A percentile compares a stretch with the other conserved stretches of the same genome.
phyloP scores from a whole-genome alignment of 2,329 filamentous ascomycete species.

The Diplocarpon rosae region DNA sequence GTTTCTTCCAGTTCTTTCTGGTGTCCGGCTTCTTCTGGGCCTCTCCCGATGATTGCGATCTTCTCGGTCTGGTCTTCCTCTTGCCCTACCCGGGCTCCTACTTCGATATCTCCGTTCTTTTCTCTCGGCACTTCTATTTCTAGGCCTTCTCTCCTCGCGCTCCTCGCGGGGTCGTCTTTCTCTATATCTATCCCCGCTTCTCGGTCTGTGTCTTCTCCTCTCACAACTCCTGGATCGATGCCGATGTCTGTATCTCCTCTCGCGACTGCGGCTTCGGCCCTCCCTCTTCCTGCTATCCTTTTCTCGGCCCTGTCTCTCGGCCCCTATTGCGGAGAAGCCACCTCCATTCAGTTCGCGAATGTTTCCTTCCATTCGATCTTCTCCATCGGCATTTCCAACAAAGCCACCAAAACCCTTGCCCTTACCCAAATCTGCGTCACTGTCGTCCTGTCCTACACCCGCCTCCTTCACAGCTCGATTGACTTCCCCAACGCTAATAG shows the following conservation, averaged over 20 bases:
- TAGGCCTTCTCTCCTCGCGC: slow-evolving; percentile 16
- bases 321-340: slow-evolving; percentile 11
- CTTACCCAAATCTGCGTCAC: slow-evolving; percentile 22
- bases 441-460: slow-evolving; percentile 31
- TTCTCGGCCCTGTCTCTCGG: slow-evolving; percentile 5
- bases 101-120: slow-evolving; percentile 21
- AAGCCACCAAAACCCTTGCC: slow-evolving; percentile 25
- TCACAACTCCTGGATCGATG: slow-evolving; percentile 24
- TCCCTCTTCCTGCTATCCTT: slow-evolving; percentile 9
- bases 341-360: slow-evolving; percentile 11
- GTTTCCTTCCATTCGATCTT: slow-evolving; percentile 8
- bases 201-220: slow-evolving; percentile 18
- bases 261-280: slow-evolving; percentile 26
- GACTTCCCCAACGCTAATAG: slow-evolving; percentile 54
- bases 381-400: slow-evolving; percentile 20
- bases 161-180: slow-evolving; percentile 17
- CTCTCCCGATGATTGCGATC: slow-evolving; percentile 12
- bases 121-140: slow-evolving; percentile 22
- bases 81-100: slow-evolving; percentile 24
- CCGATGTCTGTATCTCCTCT: slow-evolving; percentile 23
- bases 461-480: slow-evolving; percentile 40
- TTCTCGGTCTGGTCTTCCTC: slow-evolving; percentile 20
- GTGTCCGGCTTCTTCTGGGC: slow-evolving; percentile 11
- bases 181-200: slow-evolving; percentile 20
- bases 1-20: slow-evolving; percentile 9